Evolutionary conservation across 1,139 yeast species (phyloP), one percentile per base, ranked within the genome.

Genomic region (Pneumocystis wakefieldiae): DNA sequence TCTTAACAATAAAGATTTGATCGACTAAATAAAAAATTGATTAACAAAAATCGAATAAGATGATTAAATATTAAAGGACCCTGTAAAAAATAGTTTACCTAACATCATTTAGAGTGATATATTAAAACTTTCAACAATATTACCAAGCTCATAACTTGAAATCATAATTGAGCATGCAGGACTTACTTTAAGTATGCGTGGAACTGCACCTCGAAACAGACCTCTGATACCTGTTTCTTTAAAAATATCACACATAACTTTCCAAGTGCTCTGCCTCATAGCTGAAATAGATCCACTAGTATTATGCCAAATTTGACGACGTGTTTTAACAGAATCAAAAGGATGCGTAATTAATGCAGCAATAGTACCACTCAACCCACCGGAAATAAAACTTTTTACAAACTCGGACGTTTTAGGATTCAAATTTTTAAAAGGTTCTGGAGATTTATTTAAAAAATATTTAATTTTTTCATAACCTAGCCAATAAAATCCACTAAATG

Each of bases 101-200:
- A 48, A 4, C 14, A 12, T 19, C 14, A 48, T 24, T 48, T 48
- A 48, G 28, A 10, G 28, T 10, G 28, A 10, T 48, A 10, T 19
- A 48, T 24, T 48, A 8, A 19, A 48, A 19, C 10, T 24, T 24
- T 24, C 12, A 2, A 10, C 2, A 48, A 48, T 29, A 32, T 94
- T 94, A 39, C 95, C 88, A 62, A 91, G 78, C 73, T 92, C 98
- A 73, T 92, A 92, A 59, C 95, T 86, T 1, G 97, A 88, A 62
- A 92, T 91, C 99, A 92, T 94, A 53, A 92, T 92, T 1, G 98
- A 98, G 80, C 98, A 92, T 14, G 97, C 86, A 2, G 98, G 98
- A 0, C 97, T 96, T 57, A 92, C 87, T 71, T 92, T 92, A 73
- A 91, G 76, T 10, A 92, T 81, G 68, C 99, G 79, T 0, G 97